Conservation (phyloP, 352 stramenopile species). For the Peronospora tabacina region DNA sequence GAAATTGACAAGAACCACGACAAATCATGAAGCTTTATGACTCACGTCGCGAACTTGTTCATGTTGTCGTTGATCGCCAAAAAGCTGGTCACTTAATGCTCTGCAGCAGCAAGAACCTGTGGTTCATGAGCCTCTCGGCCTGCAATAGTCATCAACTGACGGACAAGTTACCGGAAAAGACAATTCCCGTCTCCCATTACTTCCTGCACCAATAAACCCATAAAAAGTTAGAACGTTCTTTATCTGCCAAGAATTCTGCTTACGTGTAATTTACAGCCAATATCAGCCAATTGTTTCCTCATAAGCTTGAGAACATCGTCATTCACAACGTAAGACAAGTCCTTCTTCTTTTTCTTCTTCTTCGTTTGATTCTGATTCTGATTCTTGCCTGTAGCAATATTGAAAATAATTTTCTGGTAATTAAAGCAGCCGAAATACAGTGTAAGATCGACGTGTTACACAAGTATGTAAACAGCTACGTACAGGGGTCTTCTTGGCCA, state of each 20-base stretch:
- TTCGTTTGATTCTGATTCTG: background rate
- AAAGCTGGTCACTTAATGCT: conserved; percentile 63
- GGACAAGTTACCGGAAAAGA: conserved; percentile 53
- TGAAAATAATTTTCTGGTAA: conserved; percentile 26
- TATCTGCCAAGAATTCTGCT: background rate
- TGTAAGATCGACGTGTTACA: background rate
- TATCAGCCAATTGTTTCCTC: conserved; percentile 39
- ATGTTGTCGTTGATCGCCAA: conserved; percentile 62
- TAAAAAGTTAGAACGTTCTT: background rate
- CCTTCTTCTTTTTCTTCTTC: conserved; percentile 28
- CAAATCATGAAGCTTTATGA: background rate
- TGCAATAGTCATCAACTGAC: background rate
- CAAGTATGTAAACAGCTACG: conserved; percentile 1
- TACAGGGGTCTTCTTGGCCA: conserved; percentile 34
- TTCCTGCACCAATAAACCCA: conserved; percentile 28
- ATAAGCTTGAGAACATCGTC: conserved; percentile 52
- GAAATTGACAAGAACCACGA: background rate
- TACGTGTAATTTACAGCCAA: conserved; percentile 64
- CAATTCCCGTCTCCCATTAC: conserved; percentile 80
- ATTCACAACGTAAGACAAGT: conserved; percentile 22
- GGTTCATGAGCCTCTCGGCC: conserved; percentile 1
- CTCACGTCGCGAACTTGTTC: conserved; percentile 53
- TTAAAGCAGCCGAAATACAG: background rate
- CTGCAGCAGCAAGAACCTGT: conserved; percentile 25
- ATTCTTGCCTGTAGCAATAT: conserved; percentile 13